Conservation (phyloP, 1,284 basidiomycete genomes). For the Rhodotorula sp. region DNA sequence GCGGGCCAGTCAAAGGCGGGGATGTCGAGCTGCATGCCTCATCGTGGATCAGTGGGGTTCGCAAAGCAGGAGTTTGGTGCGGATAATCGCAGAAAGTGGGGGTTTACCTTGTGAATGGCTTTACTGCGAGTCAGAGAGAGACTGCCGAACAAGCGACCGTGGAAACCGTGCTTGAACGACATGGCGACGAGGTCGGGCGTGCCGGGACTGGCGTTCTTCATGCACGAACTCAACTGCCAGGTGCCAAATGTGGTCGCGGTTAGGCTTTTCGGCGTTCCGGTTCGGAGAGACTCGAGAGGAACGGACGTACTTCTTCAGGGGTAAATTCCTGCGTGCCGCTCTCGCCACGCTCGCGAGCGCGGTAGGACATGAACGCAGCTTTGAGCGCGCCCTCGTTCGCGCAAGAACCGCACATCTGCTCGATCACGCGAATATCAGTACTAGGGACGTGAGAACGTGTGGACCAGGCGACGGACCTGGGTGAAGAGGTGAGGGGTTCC, state of each 20-base stretch:
- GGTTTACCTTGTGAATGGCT: slow-evolving; percentile 52
- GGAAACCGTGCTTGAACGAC: slow-evolving; percentile 56
- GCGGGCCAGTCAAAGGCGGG: slow-evolving; percentile 60
- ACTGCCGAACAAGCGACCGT: slow-evolving; percentile 55
- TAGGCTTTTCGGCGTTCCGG: slow-evolving; percentile 17
- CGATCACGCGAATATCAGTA: background rate
- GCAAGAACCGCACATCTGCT: slow-evolving; percentile 48
- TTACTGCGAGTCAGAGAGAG: slow-evolving; percentile 54
- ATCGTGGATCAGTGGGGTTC: too few relatives aligned
- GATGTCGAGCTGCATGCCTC: slow-evolving; percentile 52
- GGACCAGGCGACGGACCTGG: background rate
- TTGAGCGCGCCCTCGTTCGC: slow-evolving; percentile 56
- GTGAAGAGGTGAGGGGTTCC: slow-evolving; percentile 51
- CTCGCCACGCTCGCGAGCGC: slow-evolving; percentile 48
- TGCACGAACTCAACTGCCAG: slow-evolving; percentile 50
- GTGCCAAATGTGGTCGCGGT: too few relatives aligned
- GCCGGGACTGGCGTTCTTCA: slow-evolving; percentile 57
- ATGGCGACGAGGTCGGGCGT: slow-evolving; percentile 55
- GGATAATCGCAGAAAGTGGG: too few relatives aligned
- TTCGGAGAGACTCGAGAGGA: background rate
- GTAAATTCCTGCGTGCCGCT: slow-evolving; percentile 41
- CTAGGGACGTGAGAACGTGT: too few relatives aligned
- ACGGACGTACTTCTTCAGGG: slow-evolving; percentile 41
- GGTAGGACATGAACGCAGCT: slow-evolving; percentile 56
- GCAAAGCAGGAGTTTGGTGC: too few relatives aligned